These are phyloP conservation scores for Citrus cavaleriei DNA, from an alignment of 345 rosid species.

Conservation along the genomic window DNA sequence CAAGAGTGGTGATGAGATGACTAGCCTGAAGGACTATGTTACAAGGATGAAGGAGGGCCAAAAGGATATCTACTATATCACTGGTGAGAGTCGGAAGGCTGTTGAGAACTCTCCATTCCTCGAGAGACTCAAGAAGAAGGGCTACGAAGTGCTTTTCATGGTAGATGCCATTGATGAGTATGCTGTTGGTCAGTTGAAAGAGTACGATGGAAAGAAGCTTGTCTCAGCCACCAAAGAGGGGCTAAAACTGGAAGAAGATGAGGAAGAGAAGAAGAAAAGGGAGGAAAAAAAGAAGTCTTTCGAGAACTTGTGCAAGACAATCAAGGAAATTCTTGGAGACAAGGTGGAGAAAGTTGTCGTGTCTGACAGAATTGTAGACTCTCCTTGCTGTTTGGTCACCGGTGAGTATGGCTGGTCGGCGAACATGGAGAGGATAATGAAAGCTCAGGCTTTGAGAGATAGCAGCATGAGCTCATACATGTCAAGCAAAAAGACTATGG, in stretches of 20 bases:
- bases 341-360: constrained; percentile 47
- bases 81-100: constrained; percentile 58
- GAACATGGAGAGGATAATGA: constrained; percentile 61
- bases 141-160: constrained; percentile 40
- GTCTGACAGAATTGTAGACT: constrained; percentile 48
- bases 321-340: constrained; percentile 55
- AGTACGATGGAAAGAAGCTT: constrained; percentile 51
- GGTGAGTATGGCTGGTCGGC: constrained; percentile 63
- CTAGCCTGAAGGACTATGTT: constrained; percentile 51
- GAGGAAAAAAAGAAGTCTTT: constrained; percentile 45
- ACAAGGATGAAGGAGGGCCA: constrained; percentile 67
- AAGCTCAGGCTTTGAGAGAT: constrained; percentile 54
- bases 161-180: constrained; percentile 37
- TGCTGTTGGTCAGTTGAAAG: constrained; percentile 43
- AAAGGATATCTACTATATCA: constrained; percentile 53
- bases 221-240: constrained; percentile 58
- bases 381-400: constrained; percentile 52
- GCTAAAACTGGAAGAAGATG: constrained; percentile 42
- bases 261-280: constrained; percentile 42
- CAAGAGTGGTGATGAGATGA: constrained; percentile 43
- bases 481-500: constrained; percentile 63
- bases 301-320: constrained; percentile 45
- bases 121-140: constrained; percentile 48
- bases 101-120: constrained; percentile 61
- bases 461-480: constrained; percentile 52